Base-by-base conservation (phyloP, 1,284 basidiomycete genomes). In the Porogramme epimiltina region DNA sequence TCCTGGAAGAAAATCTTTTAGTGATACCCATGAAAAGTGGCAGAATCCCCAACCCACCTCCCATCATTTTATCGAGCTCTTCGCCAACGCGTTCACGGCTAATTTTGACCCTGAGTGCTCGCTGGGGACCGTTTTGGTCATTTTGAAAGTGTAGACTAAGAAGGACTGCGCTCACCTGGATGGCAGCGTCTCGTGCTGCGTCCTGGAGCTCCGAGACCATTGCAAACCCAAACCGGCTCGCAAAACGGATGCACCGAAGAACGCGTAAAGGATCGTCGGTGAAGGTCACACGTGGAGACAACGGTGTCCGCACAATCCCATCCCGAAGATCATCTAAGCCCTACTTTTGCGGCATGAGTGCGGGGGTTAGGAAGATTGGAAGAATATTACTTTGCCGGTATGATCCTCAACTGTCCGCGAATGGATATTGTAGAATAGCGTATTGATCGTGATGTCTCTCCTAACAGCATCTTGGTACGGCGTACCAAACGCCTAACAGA, bases 371-470 rank as follows among this genome's bases (percentile, higher is more conserved):
- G 28, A 31, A 31, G 28, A 6, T 8, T 31, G 8, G 6, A 31
- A 31, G 28, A 13, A 6, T 31, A 61, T 42, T 65, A 87, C 91
- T 77, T 85, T 87, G 56, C 79, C 83, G 1, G 95, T 98, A 63
- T 82, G 82, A 70, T 99, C 97, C 68, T 99, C 97, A 1, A 99
- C 87, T 10, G 75, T 62, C n/a, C 86, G 79, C 1, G 90, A 87
- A 64, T 98, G 95, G 0, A 99, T 83, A 59, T 99, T 99, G 75
- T 95, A 99, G 72, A 99, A 98, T 13, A 99, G 73, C 0, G 97
- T 79, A 66, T 99, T 99, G 70, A 99, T 96, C 0, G 97, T 99
- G 26, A 93, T 86, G 68, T 99, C 97, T 60, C 97, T 79, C 33
- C 97, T 77, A 43, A 91, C 68, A 0, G 97, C 95, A 68, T 99